These are phyloP conservation scores for Candida verbasci DNA, from an alignment of 805 yeast genomes.

Conservation along the genomic window DNA sequence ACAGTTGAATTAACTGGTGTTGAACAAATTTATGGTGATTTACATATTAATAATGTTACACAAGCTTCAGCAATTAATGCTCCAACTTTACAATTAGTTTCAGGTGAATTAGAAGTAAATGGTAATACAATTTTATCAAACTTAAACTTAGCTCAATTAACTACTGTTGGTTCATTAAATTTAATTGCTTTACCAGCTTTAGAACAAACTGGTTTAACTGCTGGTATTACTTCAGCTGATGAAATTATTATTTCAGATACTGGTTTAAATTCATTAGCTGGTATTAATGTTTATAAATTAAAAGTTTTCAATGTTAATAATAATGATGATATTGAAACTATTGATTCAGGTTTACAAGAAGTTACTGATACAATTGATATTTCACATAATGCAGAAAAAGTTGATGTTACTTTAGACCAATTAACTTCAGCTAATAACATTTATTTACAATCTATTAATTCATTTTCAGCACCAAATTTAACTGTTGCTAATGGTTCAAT, in stretches of 20 bases:
- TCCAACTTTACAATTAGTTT: slow-evolving; percentile 68
- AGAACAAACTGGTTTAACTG: slow-evolving; percentile 56
- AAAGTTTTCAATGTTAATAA: slow-evolving; percentile 77
- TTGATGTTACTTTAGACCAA: slow-evolving; percentile 62
- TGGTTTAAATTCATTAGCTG: slow-evolving; percentile 60
- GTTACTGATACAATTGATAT: slow-evolving; percentile 74
- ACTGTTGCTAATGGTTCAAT: slow-evolving; percentile 73
- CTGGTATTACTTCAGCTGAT: slow-evolving; percentile 71
- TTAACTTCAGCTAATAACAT: slow-evolving; percentile 85
- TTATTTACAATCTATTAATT: slow-evolving; percentile 74
- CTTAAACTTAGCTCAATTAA: slow-evolving; percentile 72
- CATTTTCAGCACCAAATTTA: slow-evolving; percentile 67
- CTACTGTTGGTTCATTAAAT: slow-evolving; percentile 75
- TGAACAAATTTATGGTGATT: slow-evolving; percentile 70
- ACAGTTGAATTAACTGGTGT: slow-evolving; percentile 70
- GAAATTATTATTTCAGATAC: slow-evolving; percentile 71
- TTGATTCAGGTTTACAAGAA: slow-evolving; percentile 66
- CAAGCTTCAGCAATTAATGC: slow-evolving; percentile 65
- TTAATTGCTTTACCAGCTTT: slow-evolving; percentile 87
- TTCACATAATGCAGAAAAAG: slow-evolving; percentile 79
- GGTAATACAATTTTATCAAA: slow-evolving; percentile 62
- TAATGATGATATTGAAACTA: slow-evolving; percentile 71
- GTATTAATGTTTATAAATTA: slow-evolving; percentile 50
- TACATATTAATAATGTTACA: slow-evolving; percentile 63
- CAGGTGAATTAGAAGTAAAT: slow-evolving; percentile 62